Evolutionary conservation across 257 asterid species (phyloP), one percentile per base, ranked within the genome.

Genomic region (Solanum phureja): DNA sequence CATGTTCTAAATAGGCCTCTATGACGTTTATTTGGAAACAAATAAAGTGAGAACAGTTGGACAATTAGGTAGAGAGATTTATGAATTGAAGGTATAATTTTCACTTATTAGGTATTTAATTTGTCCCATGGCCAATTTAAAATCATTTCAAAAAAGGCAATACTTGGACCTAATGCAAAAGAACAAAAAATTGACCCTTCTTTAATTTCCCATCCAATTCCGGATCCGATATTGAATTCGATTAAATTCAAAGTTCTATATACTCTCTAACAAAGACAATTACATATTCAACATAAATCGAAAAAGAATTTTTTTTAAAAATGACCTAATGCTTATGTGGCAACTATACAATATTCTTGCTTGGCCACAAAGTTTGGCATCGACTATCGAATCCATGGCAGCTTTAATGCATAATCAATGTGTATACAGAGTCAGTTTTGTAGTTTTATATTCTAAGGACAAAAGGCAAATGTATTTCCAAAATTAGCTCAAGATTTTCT

Each of bases 261-360:
- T 40, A 40, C 60, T 14, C 8, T 49, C 21, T 52, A 52, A 52
- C 21, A 52, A 52, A 52, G 1, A 6, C 16, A 52, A 52, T 5
- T 52, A 4, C 8, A 16, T 52, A 52, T 16, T 16, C 23, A 52
- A 52, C 1, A 16, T 2, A 1, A 52, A 52, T 52, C 0, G 19
- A 46, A 46, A 46, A 46, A 46, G 3, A 0, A 0, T 16, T 16
- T 16, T 49, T 14, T 49, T 0, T 0, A 0, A 2, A 52, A 12
- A 27, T 27, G 21, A 69, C 18, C 0, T 18, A 73, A 73, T 13
- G 84, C 62, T 77, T 42, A n/a, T 77, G 62, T 40, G 58, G 60
- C 84, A 11, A 13, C 60, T 13, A 3, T 12, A 42, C 19, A n/a
- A 3, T 29, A 29, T 29, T 16, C 4, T 77, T 77, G 60, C 84